These are phyloP conservation scores for Dictyostelium gargantuum DNA, from an alignment of 208 protist species.

Conservation along the genomic window DNA sequence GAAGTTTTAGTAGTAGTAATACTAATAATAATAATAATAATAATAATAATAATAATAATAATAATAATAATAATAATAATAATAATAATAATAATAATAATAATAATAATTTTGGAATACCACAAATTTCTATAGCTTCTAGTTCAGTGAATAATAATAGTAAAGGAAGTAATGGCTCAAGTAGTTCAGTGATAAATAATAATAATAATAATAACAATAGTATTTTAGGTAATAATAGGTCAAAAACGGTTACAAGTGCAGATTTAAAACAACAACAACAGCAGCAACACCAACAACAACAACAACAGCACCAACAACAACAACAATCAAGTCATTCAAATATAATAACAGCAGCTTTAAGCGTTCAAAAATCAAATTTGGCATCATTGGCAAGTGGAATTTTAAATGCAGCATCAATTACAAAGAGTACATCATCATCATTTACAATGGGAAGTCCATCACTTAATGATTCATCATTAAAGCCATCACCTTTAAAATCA, in stretches of 20 bases:
- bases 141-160: not conserved
- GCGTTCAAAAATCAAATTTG: slow-evolving; percentile 3
- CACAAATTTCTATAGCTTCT: not conserved
- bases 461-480: not conserved
- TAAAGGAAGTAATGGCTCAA: not conserved
- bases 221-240: not conserved
- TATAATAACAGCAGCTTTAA: not conserved
- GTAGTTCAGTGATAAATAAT: not conserved
- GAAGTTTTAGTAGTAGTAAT: not conserved
- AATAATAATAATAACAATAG: not conserved
- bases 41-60: not conserved
- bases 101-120: not conserved
- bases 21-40: not conserved
- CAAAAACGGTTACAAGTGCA: not conserved
- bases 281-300: not conserved
- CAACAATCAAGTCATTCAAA: not conserved
- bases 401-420: not conserved
- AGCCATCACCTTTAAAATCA: not conserved
- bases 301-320: not conserved
- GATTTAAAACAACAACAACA: not conserved
- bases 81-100: not conserved
- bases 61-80: not conserved
- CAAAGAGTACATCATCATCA: slow-evolving; percentile 14
- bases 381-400: not conserved
- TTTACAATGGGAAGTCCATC: slow-evolving; percentile 37